Percentiles rank a stretch among this genome's conserved stretches.
Evolutionary conservation across 2,329 filamentous ascomycete species (phyloP).

Genomic region (Aspergillus fumigatus): DNA sequence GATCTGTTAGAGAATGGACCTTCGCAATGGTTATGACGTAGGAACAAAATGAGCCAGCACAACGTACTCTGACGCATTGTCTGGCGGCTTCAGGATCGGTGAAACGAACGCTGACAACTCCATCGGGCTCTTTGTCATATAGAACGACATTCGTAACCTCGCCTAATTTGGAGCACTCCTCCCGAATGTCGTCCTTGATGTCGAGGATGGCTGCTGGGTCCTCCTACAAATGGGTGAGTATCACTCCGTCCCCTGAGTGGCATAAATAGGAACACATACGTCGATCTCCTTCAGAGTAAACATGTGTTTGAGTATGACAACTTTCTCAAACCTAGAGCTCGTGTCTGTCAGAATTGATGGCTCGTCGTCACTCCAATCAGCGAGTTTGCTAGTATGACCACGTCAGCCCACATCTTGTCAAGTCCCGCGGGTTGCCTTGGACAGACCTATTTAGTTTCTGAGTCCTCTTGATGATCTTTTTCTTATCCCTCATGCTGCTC

Average conservation of each 20-base stretch:
- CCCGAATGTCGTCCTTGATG: constrained; percentile 89
- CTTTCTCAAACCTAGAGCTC: constrained; percentile 63
- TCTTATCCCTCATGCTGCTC: constrained; percentile 63
- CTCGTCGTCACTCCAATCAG: constrained; percentile 93
- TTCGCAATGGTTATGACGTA: neutral
- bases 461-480: constrained; percentile 86
- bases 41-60: neutral
- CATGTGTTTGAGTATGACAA: constrained; percentile 87
- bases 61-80: constrained; percentile 58
- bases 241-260: neutral
- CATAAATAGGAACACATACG: constrained; percentile 24
- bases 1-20: constrained; percentile 5
- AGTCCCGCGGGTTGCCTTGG: neutral
- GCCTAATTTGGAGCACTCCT: constrained; percentile 83
- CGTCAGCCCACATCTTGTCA: constrained; percentile 11
- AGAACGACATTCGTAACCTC: constrained; percentile 86
- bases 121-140: constrained; percentile 80
- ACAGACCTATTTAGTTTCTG: constrained; percentile 71
- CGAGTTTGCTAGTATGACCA: constrained; percentile 62
- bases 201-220: constrained; percentile 79
- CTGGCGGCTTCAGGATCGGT: constrained; percentile 63
- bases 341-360: constrained; percentile 56
- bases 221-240: constrained; percentile 45
- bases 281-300: constrained; percentile 83
- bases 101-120: constrained; percentile 83